Evolutionary conservation across 352 stramenopile species (phyloP).

Genomic region (Pythium phragmiticola): DNA sequence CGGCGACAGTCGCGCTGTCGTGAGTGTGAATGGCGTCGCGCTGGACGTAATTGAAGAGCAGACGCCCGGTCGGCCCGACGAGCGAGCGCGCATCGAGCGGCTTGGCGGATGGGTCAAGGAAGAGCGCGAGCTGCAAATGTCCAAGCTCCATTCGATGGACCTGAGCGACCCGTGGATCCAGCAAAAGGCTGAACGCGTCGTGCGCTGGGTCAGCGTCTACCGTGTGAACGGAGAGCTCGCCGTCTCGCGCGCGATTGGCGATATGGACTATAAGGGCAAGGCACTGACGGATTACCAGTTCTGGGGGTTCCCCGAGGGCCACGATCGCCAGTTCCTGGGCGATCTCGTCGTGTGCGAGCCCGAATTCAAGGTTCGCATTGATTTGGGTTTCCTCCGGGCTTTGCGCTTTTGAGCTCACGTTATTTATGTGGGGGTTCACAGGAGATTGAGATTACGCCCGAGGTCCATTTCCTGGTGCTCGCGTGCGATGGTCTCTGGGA

Average conservation of each 20-base stretch:
- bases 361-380: constrained; percentile 62
- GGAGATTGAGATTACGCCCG: constrained; percentile 86
- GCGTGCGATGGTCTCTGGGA: constrained; percentile 93
- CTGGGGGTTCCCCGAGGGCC: constrained; percentile 82
- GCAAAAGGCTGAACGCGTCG: constrained; percentile 73
- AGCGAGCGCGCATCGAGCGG: constrained; percentile 68
- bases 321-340: constrained; percentile 75
- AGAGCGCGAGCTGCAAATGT: constrained; percentile 85
- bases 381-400: not conserved
- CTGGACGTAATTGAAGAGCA: constrained; percentile 89
- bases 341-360: constrained; percentile 86
- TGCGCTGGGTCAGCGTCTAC: constrained; percentile 86
- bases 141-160: constrained; percentile 88
- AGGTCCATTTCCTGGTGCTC: constrained; percentile 91
- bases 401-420: no score
- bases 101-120: constrained; percentile 81
- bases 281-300: constrained; percentile 74
- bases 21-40: constrained; percentile 74
- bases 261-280: constrained; percentile 90
- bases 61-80: constrained; percentile 69
- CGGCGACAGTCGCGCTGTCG: constrained; percentile 85
- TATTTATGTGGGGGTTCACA: constrained; percentile 15
- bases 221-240: constrained; percentile 92
- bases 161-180: constrained; percentile 85
- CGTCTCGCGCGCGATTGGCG: constrained; percentile 89